Evolutionary conservation across 2,329 filamentous ascomycete species (phyloP).

Genomic region (Ascochyta pisi): DNA sequence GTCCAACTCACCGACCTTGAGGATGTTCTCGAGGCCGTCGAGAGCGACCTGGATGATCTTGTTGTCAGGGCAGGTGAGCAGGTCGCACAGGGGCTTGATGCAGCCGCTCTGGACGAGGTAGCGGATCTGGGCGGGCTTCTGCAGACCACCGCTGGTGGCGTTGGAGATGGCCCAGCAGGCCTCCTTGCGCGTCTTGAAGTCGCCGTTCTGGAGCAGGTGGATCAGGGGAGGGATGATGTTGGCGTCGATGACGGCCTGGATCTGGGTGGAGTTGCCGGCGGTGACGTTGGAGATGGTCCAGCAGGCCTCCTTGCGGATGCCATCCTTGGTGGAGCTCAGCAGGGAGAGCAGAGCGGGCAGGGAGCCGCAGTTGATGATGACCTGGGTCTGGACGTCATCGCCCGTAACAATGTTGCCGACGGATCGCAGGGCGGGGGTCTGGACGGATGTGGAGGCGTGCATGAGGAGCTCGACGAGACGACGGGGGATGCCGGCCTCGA

Average conservation of each 20-base stretch:
- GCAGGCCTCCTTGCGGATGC: slow-evolving; percentile 98
- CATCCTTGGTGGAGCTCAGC: slow-evolving; percentile 95
- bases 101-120: slow-evolving; percentile 93
- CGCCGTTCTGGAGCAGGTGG: slow-evolving; percentile 92
- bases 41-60: slow-evolving; percentile 99
- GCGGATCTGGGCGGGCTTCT: slow-evolving; percentile 98
- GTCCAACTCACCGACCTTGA: slow-evolving; percentile 99
- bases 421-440: slow-evolving; percentile 94
- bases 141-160: slow-evolving; percentile 93
- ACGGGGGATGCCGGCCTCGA: slow-evolving; percentile 96
- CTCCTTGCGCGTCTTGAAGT: slow-evolving; percentile 99
- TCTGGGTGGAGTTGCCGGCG: slow-evolving; percentile 96
- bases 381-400: slow-evolving; percentile 97
- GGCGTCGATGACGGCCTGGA: slow-evolving; percentile 94
- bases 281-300: slow-evolving; percentile 99
- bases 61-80: slow-evolving; percentile 95
- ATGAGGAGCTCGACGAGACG: slow-evolving; percentile 96
- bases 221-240: slow-evolving; percentile 97
- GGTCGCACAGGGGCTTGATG: slow-evolving; percentile 96
- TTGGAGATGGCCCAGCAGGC: slow-evolving; percentile 99
- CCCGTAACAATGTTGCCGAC: slow-evolving; percentile 99
- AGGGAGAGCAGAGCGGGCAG: slow-evolving; percentile 91
- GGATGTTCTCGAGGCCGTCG: slow-evolving; percentile 97
- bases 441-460: slow-evolving; percentile 97
- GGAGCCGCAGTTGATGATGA: slow-evolving; percentile 98